phyloP scores from a whole-genome alignment of 495 filamentous ascomycete genomes.

The Aspergillus diversus region DNA sequence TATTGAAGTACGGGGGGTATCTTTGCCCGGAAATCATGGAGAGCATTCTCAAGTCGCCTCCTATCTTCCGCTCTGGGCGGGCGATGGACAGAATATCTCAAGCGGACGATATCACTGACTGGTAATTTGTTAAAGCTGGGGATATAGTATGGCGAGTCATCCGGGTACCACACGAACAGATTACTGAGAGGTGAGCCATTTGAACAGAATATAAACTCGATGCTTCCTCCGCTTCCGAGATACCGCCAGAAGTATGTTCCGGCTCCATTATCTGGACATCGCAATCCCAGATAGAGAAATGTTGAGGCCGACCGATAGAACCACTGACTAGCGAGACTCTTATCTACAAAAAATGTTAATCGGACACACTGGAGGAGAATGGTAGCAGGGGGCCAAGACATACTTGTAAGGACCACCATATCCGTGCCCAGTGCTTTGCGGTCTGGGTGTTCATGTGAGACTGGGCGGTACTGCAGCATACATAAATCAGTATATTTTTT shows the following conservation, averaged over 20 bases:
- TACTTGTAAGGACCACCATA: neutral
- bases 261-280: neutral
- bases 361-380: neutral
- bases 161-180: neutral
- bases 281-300: neutral
- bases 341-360: neutral
- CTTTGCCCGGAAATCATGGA: neutral
- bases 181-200: neutral
- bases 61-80: neutral
- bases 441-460: neutral
- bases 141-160: neutral
- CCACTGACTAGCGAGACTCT: neutral
- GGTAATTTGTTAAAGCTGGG: neutral
- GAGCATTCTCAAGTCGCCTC: neutral
- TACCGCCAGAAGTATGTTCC: neutral
- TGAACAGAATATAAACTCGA: neutral
- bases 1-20: neutral
- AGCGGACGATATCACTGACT: neutral
- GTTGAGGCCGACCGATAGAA: neutral
- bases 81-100: neutral
- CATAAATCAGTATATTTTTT: neutral
- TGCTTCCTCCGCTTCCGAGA: neutral
- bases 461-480: neutral
- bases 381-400: neutral
- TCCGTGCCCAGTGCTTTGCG: neutral